A percentile compares a stretch with the other conserved stretches of the same genome.
Evolutionary conservation across 1,139 yeast genomes (phyloP).

Genomic region (Zygoascus sp.): DNA sequence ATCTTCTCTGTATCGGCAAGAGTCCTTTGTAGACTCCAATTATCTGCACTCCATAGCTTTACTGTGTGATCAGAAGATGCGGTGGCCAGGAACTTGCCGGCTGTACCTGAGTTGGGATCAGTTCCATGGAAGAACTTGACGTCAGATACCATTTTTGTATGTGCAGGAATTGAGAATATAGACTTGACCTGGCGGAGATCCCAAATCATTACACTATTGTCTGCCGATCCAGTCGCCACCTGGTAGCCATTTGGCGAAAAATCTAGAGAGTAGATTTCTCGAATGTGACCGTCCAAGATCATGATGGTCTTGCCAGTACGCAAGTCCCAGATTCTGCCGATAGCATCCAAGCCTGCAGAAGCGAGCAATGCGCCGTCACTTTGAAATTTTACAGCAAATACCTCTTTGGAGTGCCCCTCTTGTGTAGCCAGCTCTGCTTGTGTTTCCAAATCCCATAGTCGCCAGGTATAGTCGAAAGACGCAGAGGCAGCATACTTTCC

Average conservation of each 20-base stretch:
- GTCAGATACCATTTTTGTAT: slow-evolving; percentile 67
- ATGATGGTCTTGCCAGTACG: slow-evolving; percentile 68
- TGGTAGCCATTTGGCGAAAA: slow-evolving; percentile 78
- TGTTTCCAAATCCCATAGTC: slow-evolving; percentile 69
- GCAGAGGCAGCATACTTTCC: slow-evolving; percentile 59
- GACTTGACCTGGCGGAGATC: slow-evolving; percentile 58
- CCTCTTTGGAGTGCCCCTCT: slow-evolving; percentile 82
- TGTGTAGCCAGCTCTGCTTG: slow-evolving; percentile 51
- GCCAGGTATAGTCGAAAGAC: slow-evolving; percentile 86
- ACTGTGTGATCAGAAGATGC: slow-evolving; percentile 68
- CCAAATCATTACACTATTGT: slow-evolving; percentile 79
- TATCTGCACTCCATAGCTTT: slow-evolving; percentile 63
- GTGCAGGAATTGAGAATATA: slow-evolving; percentile 64
- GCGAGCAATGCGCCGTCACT: slow-evolving; percentile 73
- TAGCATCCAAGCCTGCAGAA: slow-evolving; percentile 77
- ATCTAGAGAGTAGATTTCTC: slow-evolving; percentile 65
- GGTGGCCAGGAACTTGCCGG: slow-evolving; percentile 54
- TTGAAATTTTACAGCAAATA: slow-evolving; percentile 61
- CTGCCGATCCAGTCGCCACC: slow-evolving; percentile 81
- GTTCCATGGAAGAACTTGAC: slow-evolving; percentile 48
- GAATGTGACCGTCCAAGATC: slow-evolving; percentile 60
- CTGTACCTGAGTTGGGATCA: slow-evolving; percentile 17
- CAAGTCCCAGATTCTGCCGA: slow-evolving; percentile 79
- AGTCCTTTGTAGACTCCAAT: slow-evolving; percentile 57
- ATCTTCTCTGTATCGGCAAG: slow-evolving; percentile 66